phyloP scores from a whole-genome alignment of 2,329 filamentous ascomycete genomes.

The Ophiocordyceps camponoti-leonardi region DNA sequence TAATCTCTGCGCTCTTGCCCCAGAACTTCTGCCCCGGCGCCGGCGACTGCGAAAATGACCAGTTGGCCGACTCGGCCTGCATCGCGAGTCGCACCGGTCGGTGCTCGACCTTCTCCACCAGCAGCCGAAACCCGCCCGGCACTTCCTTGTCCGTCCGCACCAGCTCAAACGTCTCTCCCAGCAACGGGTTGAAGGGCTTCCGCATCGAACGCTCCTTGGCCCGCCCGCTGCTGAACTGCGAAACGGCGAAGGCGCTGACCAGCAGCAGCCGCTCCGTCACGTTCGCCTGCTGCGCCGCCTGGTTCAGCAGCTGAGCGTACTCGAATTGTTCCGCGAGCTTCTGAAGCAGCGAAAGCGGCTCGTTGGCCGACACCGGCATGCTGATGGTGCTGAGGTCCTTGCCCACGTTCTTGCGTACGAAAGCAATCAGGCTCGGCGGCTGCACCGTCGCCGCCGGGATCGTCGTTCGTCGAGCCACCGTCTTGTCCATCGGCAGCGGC shows the following conservation, averaged over 20 bases:
- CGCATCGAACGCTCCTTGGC: slow-evolving; percentile 83
- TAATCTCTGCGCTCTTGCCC: slow-evolving; percentile 92
- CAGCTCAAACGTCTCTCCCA: slow-evolving; percentile 90
- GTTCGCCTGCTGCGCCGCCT: slow-evolving; percentile 45
- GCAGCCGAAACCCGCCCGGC: slow-evolving; percentile 61
- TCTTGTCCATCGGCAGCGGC: slow-evolving; percentile 56
- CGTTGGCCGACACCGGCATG: slow-evolving; percentile 94
- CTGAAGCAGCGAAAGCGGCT: slow-evolving; percentile 77
- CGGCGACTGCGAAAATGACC: slow-evolving; percentile 78
- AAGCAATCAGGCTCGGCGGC: slow-evolving; percentile 83
- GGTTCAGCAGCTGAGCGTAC: slow-evolving; percentile 71
- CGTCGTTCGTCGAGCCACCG: slow-evolving; percentile 48
- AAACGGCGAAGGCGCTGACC: slow-evolving; percentile 80
- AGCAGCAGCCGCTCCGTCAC: slow-evolving; percentile 59
- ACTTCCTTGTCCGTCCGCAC: slow-evolving; percentile 64
- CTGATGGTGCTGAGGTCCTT: slow-evolving; percentile 94
- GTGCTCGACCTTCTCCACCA: slow-evolving; percentile 93
- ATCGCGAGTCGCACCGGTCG: slow-evolving; percentile 84
- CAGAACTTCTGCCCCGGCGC: slow-evolving; percentile 93
- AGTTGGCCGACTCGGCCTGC: slow-evolving; percentile 72
- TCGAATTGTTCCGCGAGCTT: slow-evolving; percentile 81
- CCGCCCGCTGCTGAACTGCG: slow-evolving; percentile 63
- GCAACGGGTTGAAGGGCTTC: slow-evolving; percentile 93
- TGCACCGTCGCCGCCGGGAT: slow-evolving; percentile 59
- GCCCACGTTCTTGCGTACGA: slow-evolving; percentile 91